Conservation (phyloP, 1,139 yeast genomes). For the Wickerhamiella pararugosa region DNA sequence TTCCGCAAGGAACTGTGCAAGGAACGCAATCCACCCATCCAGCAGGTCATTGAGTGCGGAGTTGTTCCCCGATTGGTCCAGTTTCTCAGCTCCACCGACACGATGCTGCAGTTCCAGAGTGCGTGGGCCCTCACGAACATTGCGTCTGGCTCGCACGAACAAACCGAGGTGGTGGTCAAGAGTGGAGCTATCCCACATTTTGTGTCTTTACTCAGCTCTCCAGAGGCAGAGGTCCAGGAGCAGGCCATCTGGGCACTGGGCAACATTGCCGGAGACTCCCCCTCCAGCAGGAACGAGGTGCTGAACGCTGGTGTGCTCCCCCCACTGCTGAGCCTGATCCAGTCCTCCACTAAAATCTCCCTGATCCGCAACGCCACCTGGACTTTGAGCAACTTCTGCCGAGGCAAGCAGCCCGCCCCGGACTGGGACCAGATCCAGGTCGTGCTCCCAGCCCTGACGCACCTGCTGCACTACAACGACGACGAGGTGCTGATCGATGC, state of each 20-base stretch:
- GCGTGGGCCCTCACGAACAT: constrained; percentile 98
- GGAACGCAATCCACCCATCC: constrained; percentile 96
- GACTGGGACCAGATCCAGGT: constrained; percentile 77
- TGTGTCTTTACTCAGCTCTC: constrained; percentile 65
- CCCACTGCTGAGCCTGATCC: constrained; percentile 68
- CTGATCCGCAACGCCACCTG: constrained; percentile 93
- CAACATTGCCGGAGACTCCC: constrained; percentile 95
- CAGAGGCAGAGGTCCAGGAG: constrained; percentile 83
- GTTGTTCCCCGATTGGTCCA: constrained; percentile 84
- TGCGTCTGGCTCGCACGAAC: constrained; percentile 88
- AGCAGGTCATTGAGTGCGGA: constrained; percentile 80
- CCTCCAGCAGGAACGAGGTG: constrained; percentile 78
- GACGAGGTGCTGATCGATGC: constrained; percentile 92
- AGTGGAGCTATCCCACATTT: constrained; percentile 89
- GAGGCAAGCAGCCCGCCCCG: constrained; percentile 94
- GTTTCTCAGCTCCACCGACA: constrained; percentile 61
- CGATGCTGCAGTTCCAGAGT: constrained; percentile 87
- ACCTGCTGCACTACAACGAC: constrained; percentile 78
- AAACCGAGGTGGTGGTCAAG: constrained; percentile 80
- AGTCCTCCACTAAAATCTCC: constrained; percentile 61
- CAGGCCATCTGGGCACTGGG: constrained; percentile 99
- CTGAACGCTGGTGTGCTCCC: constrained; percentile 75
- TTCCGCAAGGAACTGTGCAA: constrained; percentile 87
- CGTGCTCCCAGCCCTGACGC: constrained; percentile 86
- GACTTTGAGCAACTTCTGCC: constrained; percentile 91